These are phyloP conservation scores for Suhomyces sp. DNA, from an alignment of 805 yeast genomes.

Conservation along the genomic window DNA sequence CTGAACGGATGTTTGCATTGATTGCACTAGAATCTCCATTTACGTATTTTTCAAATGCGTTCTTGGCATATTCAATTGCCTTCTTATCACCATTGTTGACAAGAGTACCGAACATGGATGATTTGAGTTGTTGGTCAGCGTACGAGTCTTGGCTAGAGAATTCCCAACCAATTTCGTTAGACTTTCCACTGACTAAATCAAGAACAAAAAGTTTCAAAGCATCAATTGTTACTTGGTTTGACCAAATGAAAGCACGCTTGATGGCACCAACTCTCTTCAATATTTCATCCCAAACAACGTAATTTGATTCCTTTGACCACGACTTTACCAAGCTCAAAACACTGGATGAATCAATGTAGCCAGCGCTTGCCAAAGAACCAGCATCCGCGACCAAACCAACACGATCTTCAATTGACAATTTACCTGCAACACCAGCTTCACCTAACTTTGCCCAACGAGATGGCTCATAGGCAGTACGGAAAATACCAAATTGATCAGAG, in stretches of 20 bases:
- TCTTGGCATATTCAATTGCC: constrained; percentile 45
- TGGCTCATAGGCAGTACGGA: constrained; percentile 66
- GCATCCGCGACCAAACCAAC: constrained; percentile 82
- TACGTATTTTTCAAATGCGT: constrained; percentile 51
- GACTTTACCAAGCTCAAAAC: constrained; percentile 57
- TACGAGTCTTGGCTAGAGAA: constrained; percentile 55
- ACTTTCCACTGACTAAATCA: constrained; percentile 54
- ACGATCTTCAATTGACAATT: constrained; percentile 71
- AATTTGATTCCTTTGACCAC: constrained; percentile 59
- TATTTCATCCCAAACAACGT: constrained; percentile 68
- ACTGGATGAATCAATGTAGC: constrained; percentile 60
- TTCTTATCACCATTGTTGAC: constrained; percentile 48
- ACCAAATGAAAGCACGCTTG: constrained; percentile 55
- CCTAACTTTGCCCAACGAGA: constrained; percentile 71
- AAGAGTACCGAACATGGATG: constrained; percentile 60
- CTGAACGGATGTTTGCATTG: constrained; percentile 68
- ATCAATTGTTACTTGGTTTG: constrained; percentile 42
- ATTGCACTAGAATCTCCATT: constrained; percentile 67
- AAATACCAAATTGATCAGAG: constrained; percentile 71
- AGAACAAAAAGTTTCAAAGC: constrained; percentile 52
- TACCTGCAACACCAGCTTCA: constrained; percentile 52
- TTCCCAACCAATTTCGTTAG: constrained; percentile 61
- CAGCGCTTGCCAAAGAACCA: constrained; percentile 66
- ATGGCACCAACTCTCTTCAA: constrained; percentile 47
- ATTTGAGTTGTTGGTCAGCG: constrained; percentile 64